phyloP scores from a whole-genome alignment of 208 protist genomes.

The Acanthamoeba culbertsoni region DNA sequence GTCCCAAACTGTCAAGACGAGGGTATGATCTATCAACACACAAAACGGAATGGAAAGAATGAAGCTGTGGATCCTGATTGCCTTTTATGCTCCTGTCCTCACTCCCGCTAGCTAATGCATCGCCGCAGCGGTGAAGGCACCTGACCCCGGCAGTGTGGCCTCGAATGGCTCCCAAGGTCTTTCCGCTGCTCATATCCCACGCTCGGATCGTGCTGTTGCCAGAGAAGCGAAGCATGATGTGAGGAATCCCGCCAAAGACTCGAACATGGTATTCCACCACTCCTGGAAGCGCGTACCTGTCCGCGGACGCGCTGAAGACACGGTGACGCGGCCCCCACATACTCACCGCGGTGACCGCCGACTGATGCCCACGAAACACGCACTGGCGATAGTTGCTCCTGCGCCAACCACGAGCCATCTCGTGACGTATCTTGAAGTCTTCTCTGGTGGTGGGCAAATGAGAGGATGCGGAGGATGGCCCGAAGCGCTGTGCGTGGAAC shows the following conservation, averaged over 20 bases:
- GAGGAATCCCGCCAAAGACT: background rate
- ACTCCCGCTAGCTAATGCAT: background rate
- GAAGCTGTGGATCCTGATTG: too few species aligned
- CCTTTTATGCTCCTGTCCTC: conserved; percentile 20
- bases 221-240: background rate
- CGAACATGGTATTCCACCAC: background rate
- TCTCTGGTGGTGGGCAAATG: background rate
- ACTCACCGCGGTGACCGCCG: background rate
- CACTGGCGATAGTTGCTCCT: background rate
- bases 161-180: background rate
- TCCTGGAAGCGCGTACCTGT: background rate
- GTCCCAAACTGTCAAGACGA: background rate
- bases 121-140: background rate
- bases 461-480: background rate
- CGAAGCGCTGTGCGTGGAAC: background rate
- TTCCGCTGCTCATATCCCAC: background rate
- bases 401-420: background rate
- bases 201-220: background rate
- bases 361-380: background rate
- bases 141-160: background rate
- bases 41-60: background rate
- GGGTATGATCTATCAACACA: background rate
- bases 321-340: background rate
- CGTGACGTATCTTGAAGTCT: background rate
- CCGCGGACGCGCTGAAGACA: background rate